phyloP scores from a whole-genome alignment of 192 early-diverging fungal genomes.

The Backusella luteola region DNA sequence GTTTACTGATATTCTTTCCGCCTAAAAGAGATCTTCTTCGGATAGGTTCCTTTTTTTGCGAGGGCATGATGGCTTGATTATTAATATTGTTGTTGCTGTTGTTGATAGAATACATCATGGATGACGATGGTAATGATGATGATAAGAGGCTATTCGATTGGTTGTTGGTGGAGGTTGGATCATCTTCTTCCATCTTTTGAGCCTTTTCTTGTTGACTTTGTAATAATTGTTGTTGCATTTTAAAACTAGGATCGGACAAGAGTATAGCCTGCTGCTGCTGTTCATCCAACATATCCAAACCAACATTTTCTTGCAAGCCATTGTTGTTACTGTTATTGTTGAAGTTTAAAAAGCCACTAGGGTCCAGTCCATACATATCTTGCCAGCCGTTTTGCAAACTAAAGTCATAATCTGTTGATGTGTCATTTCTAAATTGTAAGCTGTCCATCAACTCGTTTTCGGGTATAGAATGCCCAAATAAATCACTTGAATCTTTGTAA shows the following conservation, averaged over 20 bases:
- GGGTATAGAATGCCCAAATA: background rate
- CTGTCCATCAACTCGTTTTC: slow-evolving; percentile 7
- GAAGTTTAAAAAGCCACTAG: slow-evolving; percentile 5
- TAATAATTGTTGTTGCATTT: slow-evolving; percentile 19
- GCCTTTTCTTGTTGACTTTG: slow-evolving; percentile 16
- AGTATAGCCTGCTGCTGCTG: slow-evolving; percentile 19
- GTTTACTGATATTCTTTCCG: slow-evolving; percentile 8
- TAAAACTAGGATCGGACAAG: slow-evolving; percentile 23
- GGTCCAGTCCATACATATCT: background rate
- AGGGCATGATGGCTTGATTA: background rate
- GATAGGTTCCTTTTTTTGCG: background rate
- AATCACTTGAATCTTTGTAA: slow-evolving; percentile 7
- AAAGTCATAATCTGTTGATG: background rate
- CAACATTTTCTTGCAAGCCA: background rate
- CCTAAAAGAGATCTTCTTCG: slow-evolving; percentile 2
- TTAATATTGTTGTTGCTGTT: background rate
- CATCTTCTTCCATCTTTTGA: slow-evolving; percentile 10
- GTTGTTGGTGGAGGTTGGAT: background rate
- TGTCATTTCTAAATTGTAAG: slow-evolving; percentile 5
- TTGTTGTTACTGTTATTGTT: background rate
- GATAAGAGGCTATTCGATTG: background rate
- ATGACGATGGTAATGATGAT: background rate
- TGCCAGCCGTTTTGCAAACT: slow-evolving; percentile 2
- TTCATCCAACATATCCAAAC: slow-evolving; percentile 5
- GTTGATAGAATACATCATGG: background rate